Evolutionary conservation across 2,329 filamentous ascomycete species (phyloP), one percentile per base, ranked within the genome.

Genomic region (Pezicula carpinea): DNA sequence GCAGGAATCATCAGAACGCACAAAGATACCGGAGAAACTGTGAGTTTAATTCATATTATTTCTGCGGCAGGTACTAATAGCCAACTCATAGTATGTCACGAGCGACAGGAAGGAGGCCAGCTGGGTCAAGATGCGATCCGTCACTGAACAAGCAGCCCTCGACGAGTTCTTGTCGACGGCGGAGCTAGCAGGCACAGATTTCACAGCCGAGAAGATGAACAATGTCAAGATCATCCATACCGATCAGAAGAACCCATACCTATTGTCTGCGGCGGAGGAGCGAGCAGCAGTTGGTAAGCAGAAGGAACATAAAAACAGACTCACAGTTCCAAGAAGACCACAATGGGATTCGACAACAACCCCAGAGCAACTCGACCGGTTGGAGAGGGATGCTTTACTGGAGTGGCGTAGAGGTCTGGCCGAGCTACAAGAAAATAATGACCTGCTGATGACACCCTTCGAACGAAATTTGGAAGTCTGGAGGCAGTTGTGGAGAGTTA

Each of bases 71-170:
- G 26, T 46, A 47, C 60, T 67, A 50, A 67, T 35, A 35, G n/a
- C 10, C 48, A 18, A 6, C 15, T 8, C 14, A 34, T 53, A 86
- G 75, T 99, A 99, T 67, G 83, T 97, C 60, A 93, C 89, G 41
- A 96, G 95, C 66, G 85, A 87, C 55, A 84, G 83, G 59, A 84
- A 95, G 65, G 91, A 97, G 72, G 93, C 92, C 31, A 79, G 89
- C 58, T 99, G 91, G 90, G 89, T 97, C 64, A 99, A 97, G 76
- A 97, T 99, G 93, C 89, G 92, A 73, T 96, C 89, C 66, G 88
- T 99, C 58, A 99, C 93, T 5, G 89, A 99, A 74, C 93, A 99
- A 70, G 91, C 86, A 57, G 91, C 91, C 38, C 82, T 99, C 52
- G 93, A 99, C 67, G 93, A 99, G 68, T 99, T 99, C 68, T 74